Percentiles rank a stretch among this genome's conserved stretches.
Evolutionary conservation across 78 protist genomes (phyloP).

Genomic region (Fonticula alba): DNA sequence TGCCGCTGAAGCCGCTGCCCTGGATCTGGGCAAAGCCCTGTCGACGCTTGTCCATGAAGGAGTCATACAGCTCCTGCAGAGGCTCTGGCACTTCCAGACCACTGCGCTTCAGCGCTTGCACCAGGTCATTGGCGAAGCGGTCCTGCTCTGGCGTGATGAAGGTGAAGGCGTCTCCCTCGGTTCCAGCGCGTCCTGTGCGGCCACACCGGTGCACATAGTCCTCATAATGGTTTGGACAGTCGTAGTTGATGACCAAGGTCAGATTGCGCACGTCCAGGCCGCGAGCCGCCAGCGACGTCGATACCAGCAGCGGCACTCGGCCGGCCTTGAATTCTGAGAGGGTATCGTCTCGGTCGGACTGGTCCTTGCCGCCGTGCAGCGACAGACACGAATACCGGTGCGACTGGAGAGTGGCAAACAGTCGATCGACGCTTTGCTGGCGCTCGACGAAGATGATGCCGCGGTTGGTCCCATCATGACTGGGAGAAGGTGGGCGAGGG

Average conservation of each 20-base stretch:
- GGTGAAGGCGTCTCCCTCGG: constrained; percentile 72
- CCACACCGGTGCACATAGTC: constrained; percentile 95
- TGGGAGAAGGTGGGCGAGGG: too few relatives aligned
- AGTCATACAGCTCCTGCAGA: constrained; percentile 9
- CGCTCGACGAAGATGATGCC: constrained; percentile 71
- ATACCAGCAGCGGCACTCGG: constrained; percentile 50
- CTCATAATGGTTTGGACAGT: constrained; percentile 77
- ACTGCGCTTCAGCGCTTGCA: constrained; percentile 31
- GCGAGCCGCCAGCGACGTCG: constrained; percentile 92
- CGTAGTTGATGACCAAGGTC: constrained; percentile 76
- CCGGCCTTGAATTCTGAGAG: constrained; percentile 60
- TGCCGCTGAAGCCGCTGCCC: constrained; percentile 3
- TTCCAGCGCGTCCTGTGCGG: constrained; percentile 91
- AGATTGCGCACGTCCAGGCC: constrained; percentile 89
- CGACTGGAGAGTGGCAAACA: constrained; percentile 34
- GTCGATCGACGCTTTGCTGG: constrained; percentile 56
- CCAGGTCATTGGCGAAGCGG: constrained; percentile 29
- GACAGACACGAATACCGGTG: constrained; percentile 41
- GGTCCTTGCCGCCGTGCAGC: constrained; percentile 91
- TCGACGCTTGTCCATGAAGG: constrained; percentile 1
- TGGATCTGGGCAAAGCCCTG: constrained; percentile 13
- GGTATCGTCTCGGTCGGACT: constrained; percentile 74
- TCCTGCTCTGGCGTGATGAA: constrained; percentile 55
- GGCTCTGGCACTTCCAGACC: constrained; percentile 21
- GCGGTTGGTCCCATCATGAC: constrained; percentile 7